Conservation (phyloP, 2,329 filamentous ascomycete species). For the Nannizziopsis arthrosporioides region DNA sequence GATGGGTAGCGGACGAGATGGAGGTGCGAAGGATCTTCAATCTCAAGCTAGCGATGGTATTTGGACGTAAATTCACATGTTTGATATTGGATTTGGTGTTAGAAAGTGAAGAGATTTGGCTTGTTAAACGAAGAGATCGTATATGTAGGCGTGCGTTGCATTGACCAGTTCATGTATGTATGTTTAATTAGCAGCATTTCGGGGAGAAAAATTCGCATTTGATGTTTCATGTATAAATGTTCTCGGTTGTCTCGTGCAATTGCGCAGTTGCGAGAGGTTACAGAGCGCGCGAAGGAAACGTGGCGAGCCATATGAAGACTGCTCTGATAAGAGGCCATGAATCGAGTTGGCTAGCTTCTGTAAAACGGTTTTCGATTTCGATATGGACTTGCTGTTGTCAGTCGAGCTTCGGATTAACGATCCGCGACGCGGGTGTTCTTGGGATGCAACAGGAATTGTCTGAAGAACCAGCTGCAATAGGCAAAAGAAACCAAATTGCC, state of each 20-base stretch:
- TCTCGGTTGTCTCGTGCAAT: not conserved
- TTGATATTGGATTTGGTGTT: too few species aligned
- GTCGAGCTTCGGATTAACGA: slow-evolving; percentile 2
- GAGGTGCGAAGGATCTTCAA: too few species aligned
- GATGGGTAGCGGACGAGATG: too few species aligned
- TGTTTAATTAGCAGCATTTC: slow-evolving; percentile 7
- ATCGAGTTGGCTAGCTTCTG: not conserved
- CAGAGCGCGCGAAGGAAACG: slow-evolving; percentile 6
- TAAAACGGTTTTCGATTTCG: not conserved
- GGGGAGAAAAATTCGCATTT: slow-evolving; percentile 6
- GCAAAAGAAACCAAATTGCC: not conserved
- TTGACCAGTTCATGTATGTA: slow-evolving; percentile 9
- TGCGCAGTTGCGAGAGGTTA: not conserved
- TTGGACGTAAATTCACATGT: too few species aligned
- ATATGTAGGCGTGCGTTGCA: not conserved
- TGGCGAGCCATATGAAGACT: slow-evolving; percentile 3
- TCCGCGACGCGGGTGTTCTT: not conserved
- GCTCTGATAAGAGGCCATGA: not conserved
- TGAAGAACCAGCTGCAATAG: not conserved
- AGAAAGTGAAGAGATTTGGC: too few species aligned
- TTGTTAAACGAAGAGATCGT: not conserved
- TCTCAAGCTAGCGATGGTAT: too few species aligned
- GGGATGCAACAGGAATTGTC: not conserved
- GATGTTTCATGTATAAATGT: slow-evolving; percentile 3
- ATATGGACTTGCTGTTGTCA: slow-evolving; percentile 7